Conservation (phyloP, 768 basidiomycete species). For the Strobilomyces confusus region DNA sequence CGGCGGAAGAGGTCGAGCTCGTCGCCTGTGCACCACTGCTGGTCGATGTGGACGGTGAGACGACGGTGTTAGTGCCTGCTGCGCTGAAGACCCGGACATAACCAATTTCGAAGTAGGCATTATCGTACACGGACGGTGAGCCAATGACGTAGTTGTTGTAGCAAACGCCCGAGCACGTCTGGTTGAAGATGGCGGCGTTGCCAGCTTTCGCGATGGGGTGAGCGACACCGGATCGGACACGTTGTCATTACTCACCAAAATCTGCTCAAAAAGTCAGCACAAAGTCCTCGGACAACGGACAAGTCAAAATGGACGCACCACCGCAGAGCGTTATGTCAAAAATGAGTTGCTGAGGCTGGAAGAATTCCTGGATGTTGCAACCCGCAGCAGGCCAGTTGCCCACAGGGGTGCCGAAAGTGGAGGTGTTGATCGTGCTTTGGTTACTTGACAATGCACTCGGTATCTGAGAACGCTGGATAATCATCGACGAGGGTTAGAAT, state of each 20-base stretch:
- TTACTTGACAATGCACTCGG: constrained; percentile 46
- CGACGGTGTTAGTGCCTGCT: constrained; percentile 25
- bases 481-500: background rate
- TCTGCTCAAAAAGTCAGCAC: constrained; percentile 24
- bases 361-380: constrained; percentile 52
- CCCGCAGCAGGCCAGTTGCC: constrained; percentile 61
- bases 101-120: constrained; percentile 70
- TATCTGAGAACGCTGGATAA: constrained; percentile 37
- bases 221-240: constrained; percentile 3
- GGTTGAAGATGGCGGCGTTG: constrained; percentile 44
- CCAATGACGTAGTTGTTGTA: constrained; percentile 71
- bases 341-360: constrained; percentile 61
- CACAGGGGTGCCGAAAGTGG: constrained; percentile 59
- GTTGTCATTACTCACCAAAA: constrained; percentile 24
- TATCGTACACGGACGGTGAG: constrained; percentile 54
- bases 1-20: constrained; percentile 3
- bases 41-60: constrained; percentile 20
- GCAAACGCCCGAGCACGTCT: constrained; percentile 64
- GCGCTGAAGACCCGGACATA: constrained; percentile 50
- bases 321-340: constrained; percentile 75
- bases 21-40: constrained; percentile 15
- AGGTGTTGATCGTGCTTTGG: constrained; percentile 49
- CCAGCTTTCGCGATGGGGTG: constrained; percentile 42
- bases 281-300: constrained; percentile 10
- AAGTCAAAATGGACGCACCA: constrained; percentile 34